Evolutionary conservation across 495 filamentous ascomycete species (phyloP).

Genomic region (Tuber microsphaerosporum): DNA sequence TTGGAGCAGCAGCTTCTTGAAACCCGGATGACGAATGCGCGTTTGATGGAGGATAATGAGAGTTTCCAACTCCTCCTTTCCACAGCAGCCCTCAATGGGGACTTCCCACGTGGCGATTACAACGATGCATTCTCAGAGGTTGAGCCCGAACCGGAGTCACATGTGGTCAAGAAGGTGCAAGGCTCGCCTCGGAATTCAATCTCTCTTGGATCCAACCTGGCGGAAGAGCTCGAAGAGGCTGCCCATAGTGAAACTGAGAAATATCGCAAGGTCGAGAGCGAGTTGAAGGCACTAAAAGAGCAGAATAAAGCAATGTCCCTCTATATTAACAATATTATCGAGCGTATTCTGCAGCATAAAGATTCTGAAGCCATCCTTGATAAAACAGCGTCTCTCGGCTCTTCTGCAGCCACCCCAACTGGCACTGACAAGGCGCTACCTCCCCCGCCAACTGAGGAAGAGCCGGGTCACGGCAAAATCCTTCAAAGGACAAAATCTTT

Average conservation of each 20-base stretch:
- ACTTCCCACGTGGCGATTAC: conserved; percentile 80
- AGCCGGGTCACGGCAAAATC: conserved; percentile 48
- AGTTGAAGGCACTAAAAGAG: conserved; percentile 75
- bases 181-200: conserved; percentile 37
- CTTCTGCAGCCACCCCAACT: conserved; percentile 33
- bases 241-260: conserved; percentile 52
- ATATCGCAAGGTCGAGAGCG: conserved; percentile 62
- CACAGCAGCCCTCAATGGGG: conserved; percentile 88
- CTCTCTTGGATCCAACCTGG: conserved; percentile 59
- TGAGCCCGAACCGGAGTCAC: conserved; percentile 29
- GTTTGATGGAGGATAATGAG: conserved; percentile 96
- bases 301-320: conserved; percentile 94
- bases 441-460: conserved; percentile 54
- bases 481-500: conserved; percentile 78
- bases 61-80: conserved; percentile 90
- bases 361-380: conserved; percentile 90
- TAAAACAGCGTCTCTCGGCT: conserved; percentile 50
- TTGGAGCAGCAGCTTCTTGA: conserved; percentile 83
- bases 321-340: conserved; percentile 98
- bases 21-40: conserved; percentile 84
- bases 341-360: conserved; percentile 83
- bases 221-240: conserved; percentile 74
- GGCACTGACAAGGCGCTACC: conserved; percentile 80
- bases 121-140: conserved; percentile 44
- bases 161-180: conserved; percentile 36